phyloP scores from a whole-genome alignment of 345 rosid species.

The Acer saccharum region DNA sequence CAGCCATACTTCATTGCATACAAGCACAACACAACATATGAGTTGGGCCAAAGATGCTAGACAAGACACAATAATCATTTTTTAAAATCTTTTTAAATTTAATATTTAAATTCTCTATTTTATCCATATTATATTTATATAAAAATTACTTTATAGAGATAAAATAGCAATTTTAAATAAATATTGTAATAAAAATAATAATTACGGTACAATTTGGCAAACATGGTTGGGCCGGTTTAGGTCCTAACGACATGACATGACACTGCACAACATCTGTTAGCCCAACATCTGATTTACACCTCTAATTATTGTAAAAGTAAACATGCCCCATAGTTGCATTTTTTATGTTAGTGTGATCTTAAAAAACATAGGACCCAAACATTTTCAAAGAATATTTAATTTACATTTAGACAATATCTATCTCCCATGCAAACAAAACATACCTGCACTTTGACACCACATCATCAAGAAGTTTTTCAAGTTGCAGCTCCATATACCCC shows the following conservation, averaged over 20 bases:
- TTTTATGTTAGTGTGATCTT: neutral
- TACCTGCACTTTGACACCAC: conserved; percentile 52
- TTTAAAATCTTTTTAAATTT: too few relatives aligned
- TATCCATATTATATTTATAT: neutral
- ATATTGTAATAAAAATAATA: too few relatives aligned
- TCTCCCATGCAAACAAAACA: neutral
- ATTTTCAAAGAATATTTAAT: neutral
- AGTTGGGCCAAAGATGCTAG: neutral
- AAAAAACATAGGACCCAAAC: neutral
- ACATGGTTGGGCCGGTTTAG: neutral
- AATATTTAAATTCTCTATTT: neutral
- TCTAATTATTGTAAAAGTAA: neutral
- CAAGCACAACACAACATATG: neutral
- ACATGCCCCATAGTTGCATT: neutral
- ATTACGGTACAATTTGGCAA: neutral
- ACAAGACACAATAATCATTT: neutral
- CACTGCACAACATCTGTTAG: neutral
- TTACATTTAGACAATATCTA: neutral
- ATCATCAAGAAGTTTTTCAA: conserved; percentile 51
- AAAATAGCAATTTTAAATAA: neutral
- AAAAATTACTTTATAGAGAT: neutral
- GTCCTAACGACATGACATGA: neutral
- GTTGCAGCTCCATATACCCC: conserved; percentile 51
- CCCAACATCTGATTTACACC: neutral
- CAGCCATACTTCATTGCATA: neutral